Evolutionary conservation across 257 asterid species (phyloP).

Genomic region (Gynochthodes officinalis): DNA sequence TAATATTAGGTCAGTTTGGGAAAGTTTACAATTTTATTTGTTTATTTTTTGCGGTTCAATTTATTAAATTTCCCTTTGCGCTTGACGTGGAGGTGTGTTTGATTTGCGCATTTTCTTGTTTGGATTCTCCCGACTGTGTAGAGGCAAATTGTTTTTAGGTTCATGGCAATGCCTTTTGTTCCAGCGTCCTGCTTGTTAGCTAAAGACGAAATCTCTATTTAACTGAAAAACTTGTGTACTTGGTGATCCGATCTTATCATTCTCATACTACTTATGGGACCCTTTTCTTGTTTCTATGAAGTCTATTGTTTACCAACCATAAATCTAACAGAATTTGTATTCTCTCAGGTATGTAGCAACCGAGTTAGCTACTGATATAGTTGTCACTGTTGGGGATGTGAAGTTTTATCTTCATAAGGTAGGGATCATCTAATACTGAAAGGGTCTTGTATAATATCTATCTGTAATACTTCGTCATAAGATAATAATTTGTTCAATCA

Average conservation of each 20-base stretch:
- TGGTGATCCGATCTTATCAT: background rate
- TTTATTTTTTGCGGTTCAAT: background rate
- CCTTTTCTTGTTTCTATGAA: background rate
- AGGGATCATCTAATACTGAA: background rate
- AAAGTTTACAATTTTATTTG: background rate
- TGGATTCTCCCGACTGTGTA: background rate
- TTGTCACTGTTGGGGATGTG: slow-evolving; percentile 40
- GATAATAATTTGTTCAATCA: too few relatives aligned
- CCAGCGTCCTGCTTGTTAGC: background rate
- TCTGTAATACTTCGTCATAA: background rate
- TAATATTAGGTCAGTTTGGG: slow-evolving; percentile 56
- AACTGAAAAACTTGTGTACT: background rate
- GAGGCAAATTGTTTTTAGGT: background rate
- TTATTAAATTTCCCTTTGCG: background rate
- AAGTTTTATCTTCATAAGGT: slow-evolving; percentile 57
- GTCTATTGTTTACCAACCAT: background rate
- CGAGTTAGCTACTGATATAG: slow-evolving; percentile 42
- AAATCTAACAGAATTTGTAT: slow-evolving; percentile 1
- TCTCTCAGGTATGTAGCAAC: slow-evolving; percentile 48
- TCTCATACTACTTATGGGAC: background rate
- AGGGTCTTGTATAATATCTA: too few relatives aligned
- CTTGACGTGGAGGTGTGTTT: background rate
- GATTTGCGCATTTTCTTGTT: slow-evolving; percentile 1
- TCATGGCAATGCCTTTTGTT: too few relatives aligned
- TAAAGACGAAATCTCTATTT: background rate